Evolutionary conservation across 257 asterid species (phyloP).

Genomic region (Solanum corneliomulleri): DNA sequence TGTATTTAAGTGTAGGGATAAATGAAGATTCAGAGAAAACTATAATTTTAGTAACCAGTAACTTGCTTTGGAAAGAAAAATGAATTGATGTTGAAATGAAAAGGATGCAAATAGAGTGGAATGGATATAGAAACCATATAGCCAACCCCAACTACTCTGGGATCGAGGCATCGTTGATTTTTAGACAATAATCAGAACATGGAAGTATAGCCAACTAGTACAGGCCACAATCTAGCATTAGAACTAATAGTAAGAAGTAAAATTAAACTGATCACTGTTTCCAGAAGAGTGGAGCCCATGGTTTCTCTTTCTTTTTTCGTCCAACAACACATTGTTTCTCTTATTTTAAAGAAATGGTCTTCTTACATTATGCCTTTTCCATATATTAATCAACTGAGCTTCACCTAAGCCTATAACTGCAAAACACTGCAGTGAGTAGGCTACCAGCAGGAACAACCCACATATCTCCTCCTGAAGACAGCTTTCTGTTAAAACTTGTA

Average conservation of each 20-base stretch:
- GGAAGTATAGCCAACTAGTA: background rate
- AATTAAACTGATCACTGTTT: background rate
- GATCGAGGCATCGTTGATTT: background rate
- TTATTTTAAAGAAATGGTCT: background rate
- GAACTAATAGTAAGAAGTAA: background rate
- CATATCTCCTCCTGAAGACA: background rate
- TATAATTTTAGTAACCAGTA: background rate
- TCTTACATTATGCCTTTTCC: background rate
- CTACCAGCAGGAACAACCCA: background rate
- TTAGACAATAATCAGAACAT: background rate
- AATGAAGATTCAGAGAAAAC: background rate
- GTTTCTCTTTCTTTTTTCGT: background rate
- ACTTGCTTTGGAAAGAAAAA: background rate
- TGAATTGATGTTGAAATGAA: background rate
- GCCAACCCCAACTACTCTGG: background rate
- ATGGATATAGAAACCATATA: background rate
- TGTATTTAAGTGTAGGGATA: background rate
- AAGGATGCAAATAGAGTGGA: background rate
- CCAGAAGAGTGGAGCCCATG: background rate
- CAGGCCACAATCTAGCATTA: background rate
- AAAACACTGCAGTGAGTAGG: background rate
- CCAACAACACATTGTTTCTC: background rate
- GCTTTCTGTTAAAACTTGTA: background rate
- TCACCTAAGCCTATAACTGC: background rate
- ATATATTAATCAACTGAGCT: background rate